phyloP scores from a whole-genome alignment of 306 rosid species.

The Cicer pinnatifidum region DNA sequence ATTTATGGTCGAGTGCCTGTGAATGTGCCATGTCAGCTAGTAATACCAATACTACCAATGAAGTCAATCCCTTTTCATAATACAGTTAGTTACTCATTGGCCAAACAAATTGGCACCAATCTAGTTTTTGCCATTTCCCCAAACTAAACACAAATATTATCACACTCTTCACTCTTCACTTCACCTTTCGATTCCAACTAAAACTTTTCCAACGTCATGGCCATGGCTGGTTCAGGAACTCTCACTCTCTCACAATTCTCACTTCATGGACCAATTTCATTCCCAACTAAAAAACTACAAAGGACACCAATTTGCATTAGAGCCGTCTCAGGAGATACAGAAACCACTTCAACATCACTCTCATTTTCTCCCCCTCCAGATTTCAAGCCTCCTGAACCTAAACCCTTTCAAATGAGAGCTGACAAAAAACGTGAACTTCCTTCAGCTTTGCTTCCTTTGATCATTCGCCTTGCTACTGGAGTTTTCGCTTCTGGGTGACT shows the following conservation, averaged over 20 bases:
- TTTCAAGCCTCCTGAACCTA: slow-evolving; percentile 91
- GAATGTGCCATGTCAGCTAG: too few relatives aligned
- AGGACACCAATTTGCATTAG: slow-evolving; percentile 53
- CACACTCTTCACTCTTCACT: not conserved
- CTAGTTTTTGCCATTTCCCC: not conserved
- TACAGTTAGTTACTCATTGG: not conserved
- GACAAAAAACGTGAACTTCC: slow-evolving; percentile 60
- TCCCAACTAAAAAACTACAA: slow-evolving; percentile 44
- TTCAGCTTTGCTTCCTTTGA: slow-evolving; percentile 67
- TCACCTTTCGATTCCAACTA: not conserved
- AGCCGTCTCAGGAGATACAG: slow-evolving; percentile 51
- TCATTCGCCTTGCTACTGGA: slow-evolving; percentile 84
- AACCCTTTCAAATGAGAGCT: slow-evolving; percentile 74
- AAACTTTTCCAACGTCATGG: slow-evolving; percentile 51
- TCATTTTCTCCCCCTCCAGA: slow-evolving; percentile 70
- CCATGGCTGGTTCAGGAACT: slow-evolving; percentile 75
- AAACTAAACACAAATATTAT: not conserved
- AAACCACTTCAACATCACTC: slow-evolving; percentile 45
- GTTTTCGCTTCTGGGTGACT: slow-evolving; percentile 79
- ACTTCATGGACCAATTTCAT: slow-evolving; percentile 47
- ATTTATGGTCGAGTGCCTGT: too few relatives aligned
- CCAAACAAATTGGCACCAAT: slow-evolving; percentile 7
- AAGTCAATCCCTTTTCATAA: not conserved
- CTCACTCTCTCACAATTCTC: slow-evolving; percentile 52
- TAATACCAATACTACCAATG: too few relatives aligned